Conservation (phyloP, 345 rosid species). For the Balakata baccata region DNA sequence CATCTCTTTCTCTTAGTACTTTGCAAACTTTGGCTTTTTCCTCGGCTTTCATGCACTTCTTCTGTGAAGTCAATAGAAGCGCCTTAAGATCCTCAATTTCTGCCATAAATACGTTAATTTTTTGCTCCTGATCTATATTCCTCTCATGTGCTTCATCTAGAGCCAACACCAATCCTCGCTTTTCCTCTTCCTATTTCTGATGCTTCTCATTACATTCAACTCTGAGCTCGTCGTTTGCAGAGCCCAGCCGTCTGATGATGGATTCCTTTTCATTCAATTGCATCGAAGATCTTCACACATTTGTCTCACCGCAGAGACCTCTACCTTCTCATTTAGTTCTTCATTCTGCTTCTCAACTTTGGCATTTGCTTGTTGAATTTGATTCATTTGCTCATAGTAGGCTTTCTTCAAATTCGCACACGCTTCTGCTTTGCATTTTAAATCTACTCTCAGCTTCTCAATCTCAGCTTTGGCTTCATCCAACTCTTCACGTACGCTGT, state of each 20-base stretch:
- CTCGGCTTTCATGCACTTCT: constrained; percentile 52
- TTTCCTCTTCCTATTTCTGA: constrained; percentile 53
- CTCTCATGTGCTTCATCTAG: constrained; percentile 66
- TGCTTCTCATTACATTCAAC: constrained; percentile 41
- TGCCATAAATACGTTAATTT: constrained; percentile 44
- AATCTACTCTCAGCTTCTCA: constrained; percentile 58
- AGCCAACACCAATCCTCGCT: constrained; percentile 37
- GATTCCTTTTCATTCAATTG: constrained; percentile 54
- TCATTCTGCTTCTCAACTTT: constrained; percentile 47
- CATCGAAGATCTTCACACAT: constrained; percentile 43
- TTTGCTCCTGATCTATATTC: constrained; percentile 56
- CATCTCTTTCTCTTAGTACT: constrained; percentile 57
- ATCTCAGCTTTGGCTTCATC: constrained; percentile 63
- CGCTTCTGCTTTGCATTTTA: constrained; percentile 42
- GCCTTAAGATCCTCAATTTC: constrained; percentile 69
- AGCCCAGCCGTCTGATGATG: constrained; percentile 41
- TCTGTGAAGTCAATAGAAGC: constrained; percentile 41
- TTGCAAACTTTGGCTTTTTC: constrained; percentile 41
- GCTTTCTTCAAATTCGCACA: constrained; percentile 52
- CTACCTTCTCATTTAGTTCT: constrained; percentile 41
- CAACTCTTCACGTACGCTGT: constrained; percentile 55
- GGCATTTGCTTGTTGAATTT: constrained; percentile 40
- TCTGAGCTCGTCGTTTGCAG: constrained; percentile 65
- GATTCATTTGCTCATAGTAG: constrained; percentile 38
- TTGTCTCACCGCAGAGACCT: constrained; percentile 36